phyloP scores from a whole-genome alignment of 441 rosid species.

The California macrophylla region DNA sequence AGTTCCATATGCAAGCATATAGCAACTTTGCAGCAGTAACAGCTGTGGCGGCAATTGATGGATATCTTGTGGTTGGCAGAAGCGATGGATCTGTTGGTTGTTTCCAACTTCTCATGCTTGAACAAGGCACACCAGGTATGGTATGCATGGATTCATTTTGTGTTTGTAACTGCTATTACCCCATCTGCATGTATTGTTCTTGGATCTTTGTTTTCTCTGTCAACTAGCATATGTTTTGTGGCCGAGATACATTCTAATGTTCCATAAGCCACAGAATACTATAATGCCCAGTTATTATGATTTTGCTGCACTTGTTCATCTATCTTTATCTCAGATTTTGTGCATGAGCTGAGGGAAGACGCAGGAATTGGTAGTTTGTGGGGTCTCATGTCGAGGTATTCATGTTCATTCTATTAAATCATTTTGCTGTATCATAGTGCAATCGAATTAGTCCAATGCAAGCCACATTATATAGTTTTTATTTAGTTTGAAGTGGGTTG shows the following conservation, averaged over 20 bases:
- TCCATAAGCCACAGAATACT: neutral
- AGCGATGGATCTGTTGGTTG: slow-evolving; percentile 62
- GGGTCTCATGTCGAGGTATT: slow-evolving; percentile 81
- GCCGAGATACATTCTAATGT: neutral
- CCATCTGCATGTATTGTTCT: neutral
- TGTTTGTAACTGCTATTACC: neutral
- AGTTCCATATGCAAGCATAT: slow-evolving; percentile 40
- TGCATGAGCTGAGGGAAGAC: slow-evolving; percentile 68
- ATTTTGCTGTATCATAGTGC: neutral
- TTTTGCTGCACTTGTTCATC: neutral
- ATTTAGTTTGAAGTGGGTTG: neutral
- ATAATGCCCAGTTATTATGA: neutral
- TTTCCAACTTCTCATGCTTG: slow-evolving; percentile 41
- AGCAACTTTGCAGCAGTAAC: slow-evolving; percentile 31
- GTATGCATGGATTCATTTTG: slow-evolving; percentile 23
- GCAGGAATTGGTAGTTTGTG: slow-evolving; percentile 65
- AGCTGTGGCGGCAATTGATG: slow-evolving; percentile 45
- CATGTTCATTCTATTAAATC: slow-evolving; percentile 1
- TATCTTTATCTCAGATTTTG: slow-evolving; percentile 38
- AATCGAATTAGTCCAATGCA: neutral
- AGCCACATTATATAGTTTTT: neutral
- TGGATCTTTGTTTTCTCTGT: neutral
- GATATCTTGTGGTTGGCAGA: slow-evolving; percentile 57
- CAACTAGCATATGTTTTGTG: neutral
- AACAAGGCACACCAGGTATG: slow-evolving; percentile 59